Evolutionary conservation across 208 protist species (phyloP).

Genomic region (Vickermania spadyakhi): DNA sequence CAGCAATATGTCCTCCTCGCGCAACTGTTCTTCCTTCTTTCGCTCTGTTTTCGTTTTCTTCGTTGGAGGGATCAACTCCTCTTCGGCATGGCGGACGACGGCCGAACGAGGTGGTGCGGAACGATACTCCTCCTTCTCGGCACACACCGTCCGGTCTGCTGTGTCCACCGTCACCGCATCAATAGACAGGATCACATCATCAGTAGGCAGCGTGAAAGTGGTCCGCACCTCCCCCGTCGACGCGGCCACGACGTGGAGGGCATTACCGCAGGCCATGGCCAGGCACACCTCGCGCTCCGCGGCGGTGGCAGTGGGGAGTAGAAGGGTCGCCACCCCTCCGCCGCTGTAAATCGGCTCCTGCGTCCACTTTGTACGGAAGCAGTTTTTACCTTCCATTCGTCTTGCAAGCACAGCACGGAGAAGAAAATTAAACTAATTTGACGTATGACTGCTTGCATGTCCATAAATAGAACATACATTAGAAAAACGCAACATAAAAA

Average conservation of each 20-base stretch:
- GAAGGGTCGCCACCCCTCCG: slow-evolving; percentile 61
- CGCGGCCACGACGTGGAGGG: slow-evolving; percentile 62
- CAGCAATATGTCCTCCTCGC: background rate
- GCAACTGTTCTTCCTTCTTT: background rate
- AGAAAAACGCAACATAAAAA: too few species aligned
- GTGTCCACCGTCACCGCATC: slow-evolving; percentile 59
- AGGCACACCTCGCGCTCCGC: slow-evolving; percentile 29
- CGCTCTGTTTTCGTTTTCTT: slow-evolving; percentile 4
- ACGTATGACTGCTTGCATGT: too few species aligned
- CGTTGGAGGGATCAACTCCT: background rate
- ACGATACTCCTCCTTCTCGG: background rate
- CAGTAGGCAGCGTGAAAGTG: slow-evolving; percentile 65
- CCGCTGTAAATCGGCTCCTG: slow-evolving; percentile 83
- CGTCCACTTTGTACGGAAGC: slow-evolving; percentile 74
- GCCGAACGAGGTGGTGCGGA: background rate
- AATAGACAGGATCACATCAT: slow-evolving; percentile 76
- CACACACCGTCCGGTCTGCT: background rate
- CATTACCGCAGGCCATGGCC: slow-evolving; percentile 74
- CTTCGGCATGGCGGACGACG: slow-evolving; percentile 2
- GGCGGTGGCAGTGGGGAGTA: slow-evolving; percentile 13
- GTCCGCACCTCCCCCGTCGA: slow-evolving; percentile 44
- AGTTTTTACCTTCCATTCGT: slow-evolving; percentile 89
- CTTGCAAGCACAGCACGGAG: too few species aligned
- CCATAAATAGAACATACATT: too few species aligned
- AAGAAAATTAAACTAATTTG: too few species aligned